Base-by-base conservation (phyloP, 2,329 filamentous ascomycete genomes). In the Penicillium sp. region DNA sequence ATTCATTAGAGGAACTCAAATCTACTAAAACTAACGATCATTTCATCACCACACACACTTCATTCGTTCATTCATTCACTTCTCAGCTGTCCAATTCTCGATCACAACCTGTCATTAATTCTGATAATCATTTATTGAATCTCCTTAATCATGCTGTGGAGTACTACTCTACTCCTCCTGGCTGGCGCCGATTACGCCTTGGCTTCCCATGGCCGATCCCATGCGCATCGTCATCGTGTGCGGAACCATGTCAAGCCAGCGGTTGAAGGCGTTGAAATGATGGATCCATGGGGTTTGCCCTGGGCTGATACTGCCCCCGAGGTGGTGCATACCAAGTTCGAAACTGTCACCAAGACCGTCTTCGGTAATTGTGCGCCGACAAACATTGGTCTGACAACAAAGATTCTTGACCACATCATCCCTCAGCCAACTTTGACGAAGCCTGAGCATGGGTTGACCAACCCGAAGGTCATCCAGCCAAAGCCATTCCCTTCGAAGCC, bases 151-250 rank as follows among this genome's bases (percentile, higher is more conserved):
- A 26, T 42, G 41, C 60, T 39, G 16, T 39, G 36, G 36, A 39
- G 18, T 33, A 41, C 65, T 3, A 16, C 42, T 49, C 38, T 65
- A 58, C 48, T 70, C 42, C 46, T 67, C 44, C 49, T 61, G 26
- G 57, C 64, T 33, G 51, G 65, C 49, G 63, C 65, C 47, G 56
- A 63, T 45, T 56, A 61, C 41, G 62, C 60, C 61, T 60, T 53
- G 59, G 65, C 46, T 38, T 57, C 12, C 56, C 62, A 49, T 39
- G 36, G 36, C 49, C 64, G 51, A 62, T 64, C 53, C 47, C 64
- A 61, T 46, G 45, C 53, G 9, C 68, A 70, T 49, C 63, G 59
- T 49, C 63, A 62, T n/a, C 68, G 65, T 51, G 46, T 42, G 34
- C 63, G 62, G 45, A 51, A 34, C 15, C 52, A 61, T 18, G 33